Evolutionary conservation across 176 grass and related monocot genomes (phyloP), one percentile per base, ranked within the genome.

Genomic region (Ensete ventricosum): DNA sequence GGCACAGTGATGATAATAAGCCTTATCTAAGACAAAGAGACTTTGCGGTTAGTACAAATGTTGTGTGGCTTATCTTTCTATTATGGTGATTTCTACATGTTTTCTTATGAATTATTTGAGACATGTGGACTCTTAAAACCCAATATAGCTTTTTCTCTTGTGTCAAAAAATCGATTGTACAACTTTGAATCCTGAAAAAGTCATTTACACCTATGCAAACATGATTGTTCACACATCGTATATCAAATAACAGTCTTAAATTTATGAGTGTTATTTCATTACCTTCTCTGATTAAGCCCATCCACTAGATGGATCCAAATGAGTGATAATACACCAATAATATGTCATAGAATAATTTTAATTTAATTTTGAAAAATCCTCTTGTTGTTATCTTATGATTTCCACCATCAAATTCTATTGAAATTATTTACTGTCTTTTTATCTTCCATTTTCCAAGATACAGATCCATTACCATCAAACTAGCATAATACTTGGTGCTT

Each of bases 1-100:
- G 93, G 94, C 90, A 97, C 73, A 88, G 83, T 49, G 94, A 93
- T 82, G 83, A 97, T 60, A 97, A 97, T 67, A 88, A 85, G 76
- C 85, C 94, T 76, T 97, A 97, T 87, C 90, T 97, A 75, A 90
- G 79, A 80, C 94, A 97, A 85, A 87, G 94, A 67, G 88, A 81
- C 62, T 97, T 97, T 70, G 79, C 90, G 64, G 94, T 97, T 73
- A 81, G 77, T 52, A 76, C 21, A 25, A 22, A 64, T 79, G 16
- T 62, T 34, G 29, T 55, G 19, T 12, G 49, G 52, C 17, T 48
- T 76, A 54, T 29, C 27, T 3, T 58, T n/a, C 4, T 60, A 6
- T 14, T 17, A 19, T 9, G 57, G n/a, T n/a, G 16, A n/a, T 20
- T 20, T n/a, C 0, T 60, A 20, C 8, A n/a, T n/a, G n/a, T 60